Evolutionary conservation across 2,329 filamentous ascomycete genomes (phyloP).

Genomic region (Penicillium sclerotiorum): DNA sequence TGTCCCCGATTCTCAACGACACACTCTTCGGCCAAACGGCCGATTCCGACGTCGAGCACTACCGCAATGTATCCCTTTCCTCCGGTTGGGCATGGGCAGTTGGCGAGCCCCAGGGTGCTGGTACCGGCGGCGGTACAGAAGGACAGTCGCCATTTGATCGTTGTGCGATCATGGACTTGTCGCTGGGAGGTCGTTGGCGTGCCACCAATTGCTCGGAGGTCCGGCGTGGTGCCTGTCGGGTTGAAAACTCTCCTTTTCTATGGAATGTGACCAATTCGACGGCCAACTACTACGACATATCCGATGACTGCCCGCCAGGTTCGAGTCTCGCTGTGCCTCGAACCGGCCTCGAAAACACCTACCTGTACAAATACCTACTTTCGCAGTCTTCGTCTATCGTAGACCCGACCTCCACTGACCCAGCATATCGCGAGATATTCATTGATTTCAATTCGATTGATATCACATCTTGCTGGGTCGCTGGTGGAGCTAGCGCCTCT

Average conservation of each 20-base stretch:
- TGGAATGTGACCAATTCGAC: constrained; percentile 56
- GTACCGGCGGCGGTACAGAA: constrained; percentile 28
- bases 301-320: constrained; percentile 51
- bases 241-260: constrained; percentile 55
- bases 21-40: constrained; percentile 58
- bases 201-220: constrained; percentile 57
- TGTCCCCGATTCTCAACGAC: constrained; percentile 61
- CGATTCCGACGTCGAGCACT: constrained; percentile 47
- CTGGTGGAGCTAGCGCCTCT: constrained; percentile 55
- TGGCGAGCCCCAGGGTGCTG: constrained; percentile 56
- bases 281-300: constrained; percentile 49
- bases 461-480: constrained; percentile 62
- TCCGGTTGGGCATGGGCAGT: constrained; percentile 64
- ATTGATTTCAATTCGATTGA: constrained; percentile 65
- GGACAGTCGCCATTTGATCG: constrained; percentile 44
- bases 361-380: constrained; percentile 53
- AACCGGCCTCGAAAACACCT: constrained; percentile 65
- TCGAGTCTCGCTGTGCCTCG: constrained; percentile 61
- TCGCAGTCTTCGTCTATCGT: constrained; percentile 31
- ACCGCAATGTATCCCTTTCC: constrained; percentile 54
- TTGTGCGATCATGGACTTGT: constrained; percentile 59
- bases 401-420: constrained; percentile 29
- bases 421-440: constrained; percentile 49
- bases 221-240: constrained; percentile 60
- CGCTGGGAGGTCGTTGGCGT: constrained; percentile 59